A percentile compares a stretch with the other conserved stretches of the same genome.
phyloP scores from a whole-genome alignment of 768 basidiomycete genomes.

The Dendrothele bispora region DNA sequence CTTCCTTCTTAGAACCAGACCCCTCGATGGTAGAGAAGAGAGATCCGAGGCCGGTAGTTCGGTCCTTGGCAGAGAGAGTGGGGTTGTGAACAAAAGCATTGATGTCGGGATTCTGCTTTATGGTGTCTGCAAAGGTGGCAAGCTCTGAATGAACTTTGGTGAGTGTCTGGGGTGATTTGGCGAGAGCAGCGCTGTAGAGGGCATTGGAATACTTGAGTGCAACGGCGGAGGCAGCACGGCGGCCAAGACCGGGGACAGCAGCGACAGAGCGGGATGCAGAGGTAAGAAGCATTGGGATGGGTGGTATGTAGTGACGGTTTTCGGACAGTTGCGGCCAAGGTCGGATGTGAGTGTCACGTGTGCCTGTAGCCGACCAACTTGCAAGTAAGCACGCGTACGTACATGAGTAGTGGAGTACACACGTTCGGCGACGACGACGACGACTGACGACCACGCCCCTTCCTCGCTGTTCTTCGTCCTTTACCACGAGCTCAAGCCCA shows the following conservation, averaged over 20 bases:
- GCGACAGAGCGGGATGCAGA: slow-evolving; percentile 48
- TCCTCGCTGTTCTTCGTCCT: background rate
- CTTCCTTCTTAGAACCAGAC: slow-evolving; percentile 63
- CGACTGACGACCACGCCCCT: slow-evolving; percentile 1
- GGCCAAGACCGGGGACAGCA: slow-evolving; percentile 51
- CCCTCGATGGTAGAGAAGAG: slow-evolving; percentile 71
- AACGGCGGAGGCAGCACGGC: slow-evolving; percentile 74
- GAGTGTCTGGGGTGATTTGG: slow-evolving; percentile 81
- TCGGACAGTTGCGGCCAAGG: background rate
- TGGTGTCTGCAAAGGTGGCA: slow-evolving; percentile 61
- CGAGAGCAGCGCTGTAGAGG: slow-evolving; percentile 76
- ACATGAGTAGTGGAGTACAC: too few relatives aligned
- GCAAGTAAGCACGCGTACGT: background rate
- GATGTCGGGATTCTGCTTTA: slow-evolving; percentile 66
- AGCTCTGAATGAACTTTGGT: slow-evolving; percentile 87
- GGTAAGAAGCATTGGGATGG: slow-evolving; percentile 51
- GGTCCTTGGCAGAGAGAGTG: slow-evolving; percentile 81
- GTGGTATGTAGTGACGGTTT: slow-evolving; percentile 23
- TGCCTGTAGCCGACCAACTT: background rate
- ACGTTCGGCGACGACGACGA: too few relatives aligned
- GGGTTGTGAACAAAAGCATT: slow-evolving; percentile 83
- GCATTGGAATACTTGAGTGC: slow-evolving; percentile 86
- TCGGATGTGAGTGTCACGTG: background rate
- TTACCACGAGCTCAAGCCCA: too few relatives aligned
- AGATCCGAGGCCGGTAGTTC: slow-evolving; percentile 61